Conservation (phyloP, 352 stramenopile species). For the Phytophthora lateralis region DNA sequence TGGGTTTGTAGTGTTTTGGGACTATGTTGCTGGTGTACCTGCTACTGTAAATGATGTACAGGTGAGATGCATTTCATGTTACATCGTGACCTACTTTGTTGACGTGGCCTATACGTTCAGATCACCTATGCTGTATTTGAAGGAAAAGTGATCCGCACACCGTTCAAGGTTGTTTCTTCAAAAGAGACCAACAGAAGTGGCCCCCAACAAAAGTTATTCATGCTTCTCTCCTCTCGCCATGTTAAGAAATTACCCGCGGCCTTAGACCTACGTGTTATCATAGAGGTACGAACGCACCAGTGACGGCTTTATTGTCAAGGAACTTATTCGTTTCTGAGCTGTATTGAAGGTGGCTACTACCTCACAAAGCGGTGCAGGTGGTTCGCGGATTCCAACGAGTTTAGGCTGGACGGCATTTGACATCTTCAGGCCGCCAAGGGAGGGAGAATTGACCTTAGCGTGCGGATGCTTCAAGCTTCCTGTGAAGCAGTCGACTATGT, state of each 20-base stretch:
- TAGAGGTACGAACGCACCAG: conserved; percentile 40
- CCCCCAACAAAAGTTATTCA: conserved; percentile 34
- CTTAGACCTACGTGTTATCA: conserved; percentile 35
- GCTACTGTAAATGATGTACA: conserved; percentile 32
- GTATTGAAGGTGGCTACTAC: conserved; percentile 32
- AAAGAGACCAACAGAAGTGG: conserved; percentile 38
- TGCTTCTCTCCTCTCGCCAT: conserved; percentile 37
- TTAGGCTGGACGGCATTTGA: conserved; percentile 52
- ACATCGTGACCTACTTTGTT: conserved; percentile 1
- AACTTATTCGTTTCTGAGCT: conserved; percentile 3
- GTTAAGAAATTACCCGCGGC: conserved; percentile 39
- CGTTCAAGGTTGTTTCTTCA: conserved; percentile 45
- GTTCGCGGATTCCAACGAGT: conserved; percentile 18
- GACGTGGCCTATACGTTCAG: conserved; percentile 21
- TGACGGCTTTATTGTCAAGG: background rate
- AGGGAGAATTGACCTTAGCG: conserved; percentile 18
- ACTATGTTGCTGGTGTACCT: conserved; percentile 43
- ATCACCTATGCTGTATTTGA: conserved; percentile 61
- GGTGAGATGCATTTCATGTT: conserved; percentile 22
- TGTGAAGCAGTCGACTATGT: conserved; percentile 45
- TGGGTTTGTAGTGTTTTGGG: conserved; percentile 55
- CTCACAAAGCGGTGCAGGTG: conserved; percentile 7
- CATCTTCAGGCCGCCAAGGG: conserved; percentile 31
- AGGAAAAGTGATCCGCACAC: conserved; percentile 35
- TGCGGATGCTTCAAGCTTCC: conserved; percentile 46